Conservation (phyloP, 1,284 basidiomycete genomes). For the Cutaneotrichosporon dermatis region DNA sequence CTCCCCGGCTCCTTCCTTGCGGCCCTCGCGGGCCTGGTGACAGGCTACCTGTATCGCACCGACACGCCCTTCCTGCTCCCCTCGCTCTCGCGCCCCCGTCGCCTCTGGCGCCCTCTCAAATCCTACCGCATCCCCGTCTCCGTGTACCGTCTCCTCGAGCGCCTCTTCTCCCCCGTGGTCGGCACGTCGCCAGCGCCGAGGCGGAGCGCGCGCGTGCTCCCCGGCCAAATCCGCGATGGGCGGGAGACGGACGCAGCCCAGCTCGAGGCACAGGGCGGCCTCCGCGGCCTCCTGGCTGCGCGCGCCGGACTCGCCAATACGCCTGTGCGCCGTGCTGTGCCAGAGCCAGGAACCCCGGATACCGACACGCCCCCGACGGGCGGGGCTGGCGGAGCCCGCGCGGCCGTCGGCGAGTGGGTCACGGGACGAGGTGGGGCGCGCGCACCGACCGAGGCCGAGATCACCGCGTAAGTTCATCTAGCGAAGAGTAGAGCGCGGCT, state of each 20-base stretch:
- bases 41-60: constrained; percentile 73
- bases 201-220: constrained; percentile 59
- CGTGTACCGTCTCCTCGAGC: constrained; percentile 55
- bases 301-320: constrained; percentile 18
- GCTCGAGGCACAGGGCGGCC: constrained; percentile 32
- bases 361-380: background rate
- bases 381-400: constrained; percentile 39
- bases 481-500: background rate
- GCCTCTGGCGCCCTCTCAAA: constrained; percentile 55
- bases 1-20: constrained; percentile 62
- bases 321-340: constrained; percentile 1
- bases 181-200: constrained; percentile 59
- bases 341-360: background rate
- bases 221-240: constrained; percentile 49
- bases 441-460: constrained; percentile 68
- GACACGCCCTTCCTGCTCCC: constrained; percentile 57
- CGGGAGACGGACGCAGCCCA: background rate
- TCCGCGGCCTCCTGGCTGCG: constrained; percentile 18
- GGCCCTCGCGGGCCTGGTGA: constrained; percentile 60
- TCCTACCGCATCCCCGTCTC: constrained; percentile 64
- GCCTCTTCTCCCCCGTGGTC: constrained; percentile 60
- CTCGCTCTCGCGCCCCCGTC: constrained; percentile 25
- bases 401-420: constrained; percentile 73
- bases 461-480: constrained; percentile 48
- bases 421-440: constrained; percentile 62